phyloP scores from a whole-genome alignment of 2,329 filamentous ascomycete species.

The Fusarium sp. region DNA sequence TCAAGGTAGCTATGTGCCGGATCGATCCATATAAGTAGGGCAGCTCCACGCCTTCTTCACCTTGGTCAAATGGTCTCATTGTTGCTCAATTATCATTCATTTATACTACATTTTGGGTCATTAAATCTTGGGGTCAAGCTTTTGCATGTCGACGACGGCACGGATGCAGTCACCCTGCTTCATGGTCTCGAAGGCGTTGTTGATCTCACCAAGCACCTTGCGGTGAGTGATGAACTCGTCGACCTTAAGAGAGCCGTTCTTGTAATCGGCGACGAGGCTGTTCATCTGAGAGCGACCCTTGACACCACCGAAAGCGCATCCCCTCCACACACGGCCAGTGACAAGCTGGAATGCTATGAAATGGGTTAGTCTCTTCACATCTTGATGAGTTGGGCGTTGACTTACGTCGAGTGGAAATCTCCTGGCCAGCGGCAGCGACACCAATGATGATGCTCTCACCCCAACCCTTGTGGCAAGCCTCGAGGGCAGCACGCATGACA shows the following conservation, averaged over 20 bases:
- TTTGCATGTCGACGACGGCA: slow-evolving; percentile 78
- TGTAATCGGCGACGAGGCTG: slow-evolving; percentile 86
- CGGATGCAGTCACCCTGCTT: slow-evolving; percentile 97
- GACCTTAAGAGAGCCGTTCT: slow-evolving; percentile 89
- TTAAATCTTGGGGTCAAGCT: slow-evolving; percentile 38
- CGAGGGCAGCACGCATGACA: slow-evolving; percentile 93
- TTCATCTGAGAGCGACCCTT: slow-evolving; percentile 95
- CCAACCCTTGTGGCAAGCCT: slow-evolving; percentile 99
- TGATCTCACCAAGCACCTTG: slow-evolving; percentile 82
- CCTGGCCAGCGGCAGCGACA: slow-evolving; percentile 93
- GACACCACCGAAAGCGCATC: slow-evolving; percentile 96
- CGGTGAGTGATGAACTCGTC: slow-evolving; percentile 99
- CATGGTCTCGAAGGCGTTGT: slow-evolving; percentile 91
- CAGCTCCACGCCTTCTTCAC: not conserved
- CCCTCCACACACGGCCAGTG: slow-evolving; percentile 96
- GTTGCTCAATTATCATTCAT: slow-evolving; percentile 37
- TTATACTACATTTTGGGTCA: slow-evolving; percentile 40
- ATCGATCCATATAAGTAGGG: slow-evolving; percentile 19
- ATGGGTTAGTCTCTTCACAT: slow-evolving; percentile 37
- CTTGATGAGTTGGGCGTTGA: slow-evolving; percentile 39
- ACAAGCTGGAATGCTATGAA: slow-evolving; percentile 92
- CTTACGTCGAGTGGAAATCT: slow-evolving; percentile 92
- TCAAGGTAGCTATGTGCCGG: slow-evolving; percentile 27
- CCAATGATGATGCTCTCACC: slow-evolving; percentile 98
- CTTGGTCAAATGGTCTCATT: slow-evolving; percentile 10